Base-by-base conservation (phyloP, 1,139 yeast species). In the Nakaseomyces kungkrabaensis region DNA sequence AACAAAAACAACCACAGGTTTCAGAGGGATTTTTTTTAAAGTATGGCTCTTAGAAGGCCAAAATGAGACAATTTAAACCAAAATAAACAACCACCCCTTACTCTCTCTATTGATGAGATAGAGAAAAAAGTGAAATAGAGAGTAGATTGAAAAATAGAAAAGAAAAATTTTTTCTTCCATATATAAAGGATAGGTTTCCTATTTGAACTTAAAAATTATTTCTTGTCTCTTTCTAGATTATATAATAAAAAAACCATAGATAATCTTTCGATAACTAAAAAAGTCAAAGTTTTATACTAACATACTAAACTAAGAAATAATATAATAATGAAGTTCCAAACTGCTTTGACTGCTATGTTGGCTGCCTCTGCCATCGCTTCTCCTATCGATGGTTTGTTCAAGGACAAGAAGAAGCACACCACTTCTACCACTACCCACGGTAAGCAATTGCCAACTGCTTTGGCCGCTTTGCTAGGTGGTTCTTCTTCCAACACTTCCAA, bases 331-430 rank as follows among this genome's bases (percentile, higher is more conserved):
- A 55, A 51, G 48, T 47, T 54, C 24, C 49, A 52, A 11, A 25
- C 41, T 43, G 41, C 50, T 33, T 24, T 54, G 33, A 46, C 59
- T 37, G 50, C 59, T 42, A 47, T 57, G 45, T 45, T 56, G 37
- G 57, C 59, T 31, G 48, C 59, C 24, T 48, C 53, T 9, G 56
- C 56, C 41, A 50, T 52, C 13, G 61, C 62, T 42, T 50, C 54
- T 38, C 60, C 61, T 45, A 36, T 56, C 37, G 50, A 49, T 7
- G 34, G 17, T 29, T 44, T 54, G 37, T 41, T 51, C 22, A 46
- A 42, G 25, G 49, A 46, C 24, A 50, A 43, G 46, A 36, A 37
- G 37, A 36, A 26, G 25, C 43, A 29, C 26, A 45, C 46, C 9
- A 26, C 37, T 6, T 5, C 33, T 22, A 8, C 32, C 17, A 11